Base-by-base conservation (phyloP, 192 early-diverging fungal genomes). In the Phlyctochytrium bullatum region DNA sequence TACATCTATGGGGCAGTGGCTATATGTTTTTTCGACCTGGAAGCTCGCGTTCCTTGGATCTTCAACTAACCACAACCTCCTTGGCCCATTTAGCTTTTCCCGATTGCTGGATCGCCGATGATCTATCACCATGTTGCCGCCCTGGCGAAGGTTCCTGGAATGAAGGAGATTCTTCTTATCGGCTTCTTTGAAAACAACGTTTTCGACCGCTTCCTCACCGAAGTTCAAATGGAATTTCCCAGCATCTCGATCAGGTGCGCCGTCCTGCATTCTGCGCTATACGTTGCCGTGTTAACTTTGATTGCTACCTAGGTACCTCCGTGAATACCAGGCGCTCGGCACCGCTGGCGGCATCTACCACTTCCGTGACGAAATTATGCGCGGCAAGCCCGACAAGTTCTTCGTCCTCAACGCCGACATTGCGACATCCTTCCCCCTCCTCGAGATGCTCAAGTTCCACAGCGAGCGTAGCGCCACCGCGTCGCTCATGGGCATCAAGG, bases 391-490 rank as follows among this genome's bases (percentile, higher is more conserved):
- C 17, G 88, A 94, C 58, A 88, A 91, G 70, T 86, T 99, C 67
- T 97, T 97, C 78, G 95, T 99, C 68, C 80, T 99, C 69, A 94
- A 99, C 78, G 93, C 93, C 29, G 97, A 99, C 76, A 93, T 99
- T 68, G 94, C 93, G 52, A 94, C 90, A 63, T 91, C 89, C 27
- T 97, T 96, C 86, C 95, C 97, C 28, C 84, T 99, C 65, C 78
- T 79, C 65, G 89, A 88, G 36, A 91, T 99, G 86, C 83, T 92
- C 61, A 77, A 83, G 52, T 89, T 90, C 73, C 95, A 99, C 79
- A 81, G 83, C 71, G 85, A 85, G 35, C 89, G 93, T 53, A 87
- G 89, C 27, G 91, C 91, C 17, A 68, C 91, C 61, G 93, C 90
- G 66, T 97, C 94, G 2, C 88, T 98, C 56, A 84, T 98, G 78